These are phyloP conservation scores for Erysiphe pulchra DNA, from an alignment of 2,329 filamentous ascomycete genomes.

Conservation along the genomic window DNA sequence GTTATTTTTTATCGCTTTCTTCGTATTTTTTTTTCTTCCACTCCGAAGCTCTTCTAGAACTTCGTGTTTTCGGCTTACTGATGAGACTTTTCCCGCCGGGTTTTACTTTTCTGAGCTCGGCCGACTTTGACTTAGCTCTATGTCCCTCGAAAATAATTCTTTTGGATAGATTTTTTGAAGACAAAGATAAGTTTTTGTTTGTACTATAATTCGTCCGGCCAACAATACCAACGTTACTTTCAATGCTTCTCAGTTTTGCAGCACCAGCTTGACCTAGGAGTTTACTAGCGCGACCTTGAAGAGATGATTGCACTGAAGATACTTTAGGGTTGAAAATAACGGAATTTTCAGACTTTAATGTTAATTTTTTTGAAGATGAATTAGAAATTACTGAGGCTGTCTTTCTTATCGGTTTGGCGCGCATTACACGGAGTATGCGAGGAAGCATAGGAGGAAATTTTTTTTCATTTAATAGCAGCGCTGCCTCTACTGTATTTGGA, in stretches of 20 bases:
- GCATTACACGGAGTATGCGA: constrained; percentile 57
- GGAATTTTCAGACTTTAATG: constrained; percentile 14
- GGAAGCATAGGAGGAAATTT: constrained; percentile 90
- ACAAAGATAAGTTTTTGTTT: constrained; percentile 6
- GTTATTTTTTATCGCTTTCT: constrained; percentile 5
- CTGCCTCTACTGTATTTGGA: constrained; percentile 69
- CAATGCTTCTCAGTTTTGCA: constrained; percentile 12
- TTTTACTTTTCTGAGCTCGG: constrained; percentile 34
- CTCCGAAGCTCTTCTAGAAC: constrained; percentile 12
- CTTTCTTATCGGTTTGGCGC: constrained; percentile 29
- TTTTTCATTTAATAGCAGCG: constrained; percentile 67
- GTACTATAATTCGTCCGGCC: not conserved
- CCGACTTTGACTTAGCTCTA: constrained; percentile 41
- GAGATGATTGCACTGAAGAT: constrained; percentile 41
- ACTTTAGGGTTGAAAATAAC: constrained; percentile 39
- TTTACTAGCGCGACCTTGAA: constrained; percentile 46
- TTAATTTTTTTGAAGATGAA: constrained; percentile 10
- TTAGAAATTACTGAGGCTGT: constrained; percentile 9
- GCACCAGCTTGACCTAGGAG: constrained; percentile 47
- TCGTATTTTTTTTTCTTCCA: constrained; percentile 16
- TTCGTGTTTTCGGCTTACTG: constrained; percentile 16
- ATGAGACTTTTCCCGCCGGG: constrained; percentile 22
- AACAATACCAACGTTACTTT: constrained; percentile 6
- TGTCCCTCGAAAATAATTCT: constrained; percentile 60
- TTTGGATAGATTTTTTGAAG: constrained; percentile 31